phyloP scores from a whole-genome alignment of 352 stramenopile genomes.

The Saprolegnia parasitica region DNA sequence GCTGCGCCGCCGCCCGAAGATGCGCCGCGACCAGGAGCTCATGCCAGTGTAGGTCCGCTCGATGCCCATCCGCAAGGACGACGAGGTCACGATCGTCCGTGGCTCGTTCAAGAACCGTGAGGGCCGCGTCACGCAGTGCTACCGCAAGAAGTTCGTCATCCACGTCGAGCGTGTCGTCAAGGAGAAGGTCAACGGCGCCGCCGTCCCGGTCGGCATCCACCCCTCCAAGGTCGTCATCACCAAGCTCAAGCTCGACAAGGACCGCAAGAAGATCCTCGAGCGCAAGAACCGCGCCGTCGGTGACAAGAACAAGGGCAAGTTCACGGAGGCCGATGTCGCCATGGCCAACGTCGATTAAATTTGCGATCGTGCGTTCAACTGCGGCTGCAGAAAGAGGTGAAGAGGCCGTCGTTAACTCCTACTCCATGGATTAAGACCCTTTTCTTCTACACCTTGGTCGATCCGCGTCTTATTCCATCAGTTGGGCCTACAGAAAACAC shows the following conservation, averaged over 20 bases:
- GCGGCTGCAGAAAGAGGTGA: neutral
- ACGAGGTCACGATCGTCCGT: slow-evolving; percentile 98
- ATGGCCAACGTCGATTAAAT: slow-evolving; percentile 89
- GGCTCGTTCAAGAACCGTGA: slow-evolving; percentile 98
- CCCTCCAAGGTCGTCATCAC: slow-evolving; percentile 99
- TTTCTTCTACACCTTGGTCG: too few relatives aligned
- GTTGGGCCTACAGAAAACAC: too few relatives aligned
- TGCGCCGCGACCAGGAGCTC: neutral
- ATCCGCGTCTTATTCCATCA: too few relatives aligned
- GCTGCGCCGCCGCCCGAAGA: neutral
- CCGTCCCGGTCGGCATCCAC: slow-evolving; percentile 96
- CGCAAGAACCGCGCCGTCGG: slow-evolving; percentile 92
- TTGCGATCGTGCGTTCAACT: neutral
- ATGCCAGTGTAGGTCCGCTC: slow-evolving; percentile 85
- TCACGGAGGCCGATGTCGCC: slow-evolving; percentile 82
- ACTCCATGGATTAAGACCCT: too few relatives aligned
- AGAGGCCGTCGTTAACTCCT: neutral
- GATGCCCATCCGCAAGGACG: slow-evolving; percentile 98
- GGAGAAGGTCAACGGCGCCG: slow-evolving; percentile 97
- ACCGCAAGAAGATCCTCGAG: slow-evolving; percentile 98
- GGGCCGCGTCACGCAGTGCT: slow-evolving; percentile 96
- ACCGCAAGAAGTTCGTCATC: slow-evolving; percentile 99
- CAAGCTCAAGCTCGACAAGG: slow-evolving; percentile 99
- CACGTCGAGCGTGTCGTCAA: slow-evolving; percentile 98
- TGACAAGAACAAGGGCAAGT: slow-evolving; percentile 86